Evolutionary conservation across 257 asterid species (phyloP), one percentile per base, ranked within the genome.

Genomic region (Gentiana straminea): DNA sequence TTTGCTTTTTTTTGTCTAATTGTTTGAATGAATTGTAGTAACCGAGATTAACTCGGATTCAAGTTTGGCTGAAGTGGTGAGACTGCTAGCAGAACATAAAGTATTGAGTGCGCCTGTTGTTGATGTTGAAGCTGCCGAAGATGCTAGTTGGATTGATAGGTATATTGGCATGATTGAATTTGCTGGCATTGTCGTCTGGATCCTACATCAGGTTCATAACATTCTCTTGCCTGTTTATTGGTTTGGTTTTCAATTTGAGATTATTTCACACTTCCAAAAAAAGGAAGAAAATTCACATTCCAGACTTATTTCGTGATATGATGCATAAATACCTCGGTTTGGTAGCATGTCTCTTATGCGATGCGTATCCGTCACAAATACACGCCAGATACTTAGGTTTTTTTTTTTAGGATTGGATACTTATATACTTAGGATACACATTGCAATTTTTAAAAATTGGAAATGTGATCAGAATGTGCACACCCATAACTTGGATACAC

Each of bases 141-240:
- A 92, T 70, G 93, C 99, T 10, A 85, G 86, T 59, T 92, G 99
- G 99, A 85, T 92, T 35, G 99, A 92, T 62, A 77, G 97, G 71
- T 92, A 92, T 75, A 68, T 92, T 1, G 99, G 99, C 53, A 72
- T 92, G 24, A 94, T 84, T 34, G 99, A 92, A 66, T 92, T 88
- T 69, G 99, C 99, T 1, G 99, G 99, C 71, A 92, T 92, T 65
- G 99, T 81, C 24, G 99, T 92, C 0, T 92, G 94, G 94, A 92
- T 86, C 56, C 79, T 92, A 13, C 95, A 88, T 66, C 99, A 88
- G 98, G 98, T 88, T 51, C 51, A 49, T 59, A 7, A 55, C 58
- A 57, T 51, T 8, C 36, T 58, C 2, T 11, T 33, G 39, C 37
- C 33, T 35, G 8, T 3, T 61, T 35, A 36, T 32, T 34, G 11